Conservation (phyloP, 2,329 filamentous ascomycete genomes). For the Alternaria ethzedia region DNA sequence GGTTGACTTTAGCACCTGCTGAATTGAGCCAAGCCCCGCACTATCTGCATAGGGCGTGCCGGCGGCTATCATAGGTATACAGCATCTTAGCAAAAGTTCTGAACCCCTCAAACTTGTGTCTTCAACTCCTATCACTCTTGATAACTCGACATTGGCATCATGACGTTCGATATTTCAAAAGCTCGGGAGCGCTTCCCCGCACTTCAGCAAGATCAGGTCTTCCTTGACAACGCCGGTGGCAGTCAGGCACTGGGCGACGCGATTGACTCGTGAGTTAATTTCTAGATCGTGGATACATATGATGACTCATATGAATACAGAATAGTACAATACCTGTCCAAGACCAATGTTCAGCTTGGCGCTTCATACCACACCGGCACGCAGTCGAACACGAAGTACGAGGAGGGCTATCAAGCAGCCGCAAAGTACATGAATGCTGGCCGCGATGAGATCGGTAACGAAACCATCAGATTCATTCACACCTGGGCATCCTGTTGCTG, state of each 20-base stretch:
- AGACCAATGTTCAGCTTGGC: slow-evolving; percentile 77
- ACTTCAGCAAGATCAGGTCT: slow-evolving; percentile 70
- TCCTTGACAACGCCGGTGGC: slow-evolving; percentile 79
- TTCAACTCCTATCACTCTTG: neutral
- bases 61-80: slow-evolving; percentile 9
- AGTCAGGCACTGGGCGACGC: slow-evolving; percentile 73
- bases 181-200: slow-evolving; percentile 72
- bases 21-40: slow-evolving; percentile 13
- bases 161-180: slow-evolving; percentile 61
- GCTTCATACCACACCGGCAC: slow-evolving; percentile 69
- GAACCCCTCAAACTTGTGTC: neutral
- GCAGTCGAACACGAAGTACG: slow-evolving; percentile 65
- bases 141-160: neutral
- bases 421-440: slow-evolving; percentile 74
- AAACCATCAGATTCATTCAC: neutral
- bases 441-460: slow-evolving; percentile 68
- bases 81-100: neutral
- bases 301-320: neutral
- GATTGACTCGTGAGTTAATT: slow-evolving; percentile 63
- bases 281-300: neutral
- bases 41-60: slow-evolving; percentile 4
- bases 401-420: slow-evolving; percentile 66
- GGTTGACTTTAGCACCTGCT: slow-evolving; percentile 12
- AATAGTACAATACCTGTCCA: slow-evolving; percentile 69
- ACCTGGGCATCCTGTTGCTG: neutral